These are phyloP conservation scores for Hippophae tibetana DNA, from an alignment of 306 rosid species.

Conservation along the genomic window DNA sequence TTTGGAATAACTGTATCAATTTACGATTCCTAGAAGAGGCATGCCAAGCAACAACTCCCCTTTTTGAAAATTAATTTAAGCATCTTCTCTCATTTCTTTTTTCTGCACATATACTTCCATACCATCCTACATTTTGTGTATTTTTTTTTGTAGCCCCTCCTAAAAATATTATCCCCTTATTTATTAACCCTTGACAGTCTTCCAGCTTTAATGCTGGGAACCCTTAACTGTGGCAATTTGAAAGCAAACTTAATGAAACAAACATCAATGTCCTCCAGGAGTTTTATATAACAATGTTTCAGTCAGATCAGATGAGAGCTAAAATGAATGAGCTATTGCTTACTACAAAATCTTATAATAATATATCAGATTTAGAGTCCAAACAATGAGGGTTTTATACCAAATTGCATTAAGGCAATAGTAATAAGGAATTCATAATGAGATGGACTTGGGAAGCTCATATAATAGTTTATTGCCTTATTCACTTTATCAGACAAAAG, in stretches of 20 bases:
- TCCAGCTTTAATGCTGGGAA: not conserved
- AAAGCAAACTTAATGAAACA: not conserved
- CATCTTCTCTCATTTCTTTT: not conserved
- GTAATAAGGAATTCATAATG: no score
- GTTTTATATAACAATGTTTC: not conserved
- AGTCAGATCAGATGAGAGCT: no score
- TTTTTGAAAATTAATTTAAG: not conserved
- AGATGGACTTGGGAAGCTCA: no score
- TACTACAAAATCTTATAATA: no score
- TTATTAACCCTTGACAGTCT: not conserved
- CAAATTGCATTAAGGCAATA: not conserved
- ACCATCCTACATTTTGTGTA: not conserved
- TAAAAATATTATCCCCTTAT: not conserved
- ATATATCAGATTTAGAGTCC: not conserved
- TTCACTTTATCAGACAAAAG: no score
- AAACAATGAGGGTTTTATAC: not conserved
- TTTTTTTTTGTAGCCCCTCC: not conserved
- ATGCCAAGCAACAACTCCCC: not conserved
- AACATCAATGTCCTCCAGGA: not conserved
- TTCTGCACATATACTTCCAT: not conserved
- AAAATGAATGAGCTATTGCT: no score
- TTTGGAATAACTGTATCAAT: no score
- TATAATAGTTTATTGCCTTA: no score
- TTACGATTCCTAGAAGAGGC: no score
- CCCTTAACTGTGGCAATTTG: not conserved